These are phyloP conservation scores for Acacia crassicarpa DNA, from an alignment of 306 rosid species.

Conservation along the genomic window DNA sequence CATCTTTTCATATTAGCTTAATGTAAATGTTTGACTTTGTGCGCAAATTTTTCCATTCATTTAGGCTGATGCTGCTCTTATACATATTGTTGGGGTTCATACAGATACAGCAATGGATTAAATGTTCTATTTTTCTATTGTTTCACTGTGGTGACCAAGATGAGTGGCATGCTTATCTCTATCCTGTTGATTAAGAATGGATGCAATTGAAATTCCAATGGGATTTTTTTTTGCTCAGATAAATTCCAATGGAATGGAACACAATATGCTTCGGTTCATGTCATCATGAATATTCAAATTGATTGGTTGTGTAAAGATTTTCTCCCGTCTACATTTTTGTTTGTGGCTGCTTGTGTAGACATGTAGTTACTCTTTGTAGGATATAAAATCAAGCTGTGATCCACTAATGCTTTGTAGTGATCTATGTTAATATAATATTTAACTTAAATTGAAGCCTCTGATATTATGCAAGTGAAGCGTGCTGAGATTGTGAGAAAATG, in stretches of 20 bases:
- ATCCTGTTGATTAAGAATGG: slow-evolving; percentile 11
- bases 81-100: background rate
- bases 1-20: background rate
- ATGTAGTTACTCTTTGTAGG: background rate
- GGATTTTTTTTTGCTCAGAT: no score
- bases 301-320: slow-evolving; percentile 1
- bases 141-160: background rate
- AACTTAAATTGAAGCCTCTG: background rate
- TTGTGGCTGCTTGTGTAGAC: background rate
- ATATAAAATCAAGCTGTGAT: slow-evolving; percentile 13
- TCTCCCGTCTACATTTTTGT: background rate
- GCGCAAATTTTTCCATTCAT: background rate
- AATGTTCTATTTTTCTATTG: background rate
- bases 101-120: background rate
- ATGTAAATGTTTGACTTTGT: background rate
- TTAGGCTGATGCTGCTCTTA: background rate
- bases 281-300: background rate
- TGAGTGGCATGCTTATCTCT: background rate
- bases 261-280: slow-evolving; percentile 1
- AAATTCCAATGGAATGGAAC: background rate
- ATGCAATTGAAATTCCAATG: background rate
- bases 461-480: slow-evolving; percentile 3
- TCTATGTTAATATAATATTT: background rate
- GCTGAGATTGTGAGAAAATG: slow-evolving; percentile 7
- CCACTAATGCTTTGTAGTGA: background rate